Conservation (phyloP, 192 early-diverging fungal genomes). For the Paraglomus occultum region DNA sequence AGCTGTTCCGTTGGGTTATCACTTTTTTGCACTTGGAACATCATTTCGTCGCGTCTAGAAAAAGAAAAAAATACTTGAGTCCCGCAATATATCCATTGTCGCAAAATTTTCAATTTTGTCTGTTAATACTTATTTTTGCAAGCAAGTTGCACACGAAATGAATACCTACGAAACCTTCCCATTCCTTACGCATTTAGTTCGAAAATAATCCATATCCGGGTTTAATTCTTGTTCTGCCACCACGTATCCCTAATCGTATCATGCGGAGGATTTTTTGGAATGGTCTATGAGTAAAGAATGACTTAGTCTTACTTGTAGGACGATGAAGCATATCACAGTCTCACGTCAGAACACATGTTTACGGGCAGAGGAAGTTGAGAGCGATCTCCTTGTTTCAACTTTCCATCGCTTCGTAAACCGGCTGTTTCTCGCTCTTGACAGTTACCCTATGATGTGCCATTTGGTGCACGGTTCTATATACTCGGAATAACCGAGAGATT, state of each 20-base stretch:
- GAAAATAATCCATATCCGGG: constrained; percentile 80
- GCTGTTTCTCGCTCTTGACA: neutral
- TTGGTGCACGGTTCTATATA: constrained; percentile 86
- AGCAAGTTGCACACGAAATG: neutral
- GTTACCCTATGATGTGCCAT: constrained; percentile 83
- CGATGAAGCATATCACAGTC: too few species aligned
- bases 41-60: constrained; percentile 70
- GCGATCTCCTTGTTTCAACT: too few species aligned
- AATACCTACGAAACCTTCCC: constrained; percentile 75
- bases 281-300: neutral
- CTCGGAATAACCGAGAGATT: constrained; percentile 74
- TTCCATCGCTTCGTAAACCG: too few species aligned
- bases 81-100: neutral
- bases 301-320: neutral
- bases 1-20: constrained; percentile 80
- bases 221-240: constrained; percentile 78
- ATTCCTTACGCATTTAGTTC: constrained; percentile 57
- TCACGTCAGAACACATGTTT: too few species aligned
- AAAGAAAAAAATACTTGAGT: constrained; percentile 4
- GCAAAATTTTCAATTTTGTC: neutral
- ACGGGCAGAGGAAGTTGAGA: too few species aligned
- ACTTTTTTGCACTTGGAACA: constrained; percentile 81
- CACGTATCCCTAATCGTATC: constrained; percentile 66
- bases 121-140: constrained; percentile 4
- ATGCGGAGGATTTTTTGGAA: neutral